phyloP scores from a whole-genome alignment of 768 basidiomycete species.

The Psilocybe cubensis region DNA sequence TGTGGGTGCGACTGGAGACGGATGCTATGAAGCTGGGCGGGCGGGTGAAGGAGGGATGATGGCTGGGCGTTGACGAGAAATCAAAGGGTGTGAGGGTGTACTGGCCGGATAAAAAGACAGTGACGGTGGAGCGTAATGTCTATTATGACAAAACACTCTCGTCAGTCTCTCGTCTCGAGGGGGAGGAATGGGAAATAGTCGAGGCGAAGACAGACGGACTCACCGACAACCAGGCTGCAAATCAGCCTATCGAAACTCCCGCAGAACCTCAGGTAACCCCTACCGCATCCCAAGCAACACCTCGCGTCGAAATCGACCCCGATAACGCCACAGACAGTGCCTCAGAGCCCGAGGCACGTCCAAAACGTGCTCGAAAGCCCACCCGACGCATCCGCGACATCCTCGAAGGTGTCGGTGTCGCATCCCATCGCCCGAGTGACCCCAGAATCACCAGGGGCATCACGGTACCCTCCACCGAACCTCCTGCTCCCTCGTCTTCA shows the following conservation, averaged over 20 bases:
- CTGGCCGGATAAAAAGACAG: slow-evolving; percentile 30
- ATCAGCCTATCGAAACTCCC: not conserved
- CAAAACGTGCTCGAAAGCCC: slow-evolving; percentile 9
- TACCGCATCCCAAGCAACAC: not conserved
- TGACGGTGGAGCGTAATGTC: slow-evolving; percentile 34
- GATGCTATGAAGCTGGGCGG: slow-evolving; percentile 19
- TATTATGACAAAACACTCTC: slow-evolving; percentile 18
- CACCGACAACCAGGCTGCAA: not conserved
- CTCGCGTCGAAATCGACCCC: not conserved
- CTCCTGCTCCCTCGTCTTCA: not conserved
- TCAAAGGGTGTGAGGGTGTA: slow-evolving; percentile 34
- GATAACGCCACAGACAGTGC: not conserved
- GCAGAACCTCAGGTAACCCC: not conserved
- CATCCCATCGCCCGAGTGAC: slow-evolving; percentile 3
- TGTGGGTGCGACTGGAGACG: slow-evolving; percentile 33
- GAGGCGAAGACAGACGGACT: slow-evolving; percentile 7
- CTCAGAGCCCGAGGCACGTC: slow-evolving; percentile 4
- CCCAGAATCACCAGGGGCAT: slow-evolving; percentile 11
- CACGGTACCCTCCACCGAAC: slow-evolving; percentile 11
- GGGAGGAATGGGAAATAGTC: slow-evolving; percentile 27
- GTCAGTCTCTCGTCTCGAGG: slow-evolving; percentile 23
- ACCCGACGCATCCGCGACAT: slow-evolving; percentile 5
- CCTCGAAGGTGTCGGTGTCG: slow-evolving; percentile 6
- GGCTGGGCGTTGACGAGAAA: slow-evolving; percentile 35
- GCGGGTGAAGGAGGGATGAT: slow-evolving; percentile 28